Evolutionary conservation across 2,329 filamentous ascomycete genomes (phyloP).

Genomic region (Hymenoscyphus occultus): DNA sequence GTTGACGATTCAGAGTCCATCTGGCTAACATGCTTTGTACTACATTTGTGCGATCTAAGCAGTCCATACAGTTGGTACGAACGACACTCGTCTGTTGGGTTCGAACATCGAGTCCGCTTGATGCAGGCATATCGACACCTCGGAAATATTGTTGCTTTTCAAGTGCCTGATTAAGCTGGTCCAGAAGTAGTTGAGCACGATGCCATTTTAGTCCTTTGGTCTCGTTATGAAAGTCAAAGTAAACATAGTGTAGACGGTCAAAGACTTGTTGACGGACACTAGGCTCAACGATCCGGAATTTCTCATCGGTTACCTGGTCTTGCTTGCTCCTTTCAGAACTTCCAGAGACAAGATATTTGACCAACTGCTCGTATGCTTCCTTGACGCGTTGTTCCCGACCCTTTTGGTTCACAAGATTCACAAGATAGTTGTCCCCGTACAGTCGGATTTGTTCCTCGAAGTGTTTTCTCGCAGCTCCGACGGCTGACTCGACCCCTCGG

Average conservation of each 20-base stretch:
- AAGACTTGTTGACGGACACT: conserved; percentile 56
- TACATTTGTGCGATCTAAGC: conserved; percentile 94
- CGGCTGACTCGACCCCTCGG: conserved; percentile 75
- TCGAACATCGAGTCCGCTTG: conserved; percentile 74
- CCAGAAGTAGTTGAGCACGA: conserved; percentile 80
- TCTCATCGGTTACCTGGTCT: conserved; percentile 69
- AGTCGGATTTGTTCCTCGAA: conserved; percentile 90
- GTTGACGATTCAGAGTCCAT: conserved; percentile 83
- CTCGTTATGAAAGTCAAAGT: conserved; percentile 98
- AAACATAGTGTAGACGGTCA: conserved; percentile 90
- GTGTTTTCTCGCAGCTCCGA: conserved; percentile 77
- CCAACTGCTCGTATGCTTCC: conserved; percentile 88
- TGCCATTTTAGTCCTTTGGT: conserved; percentile 95
- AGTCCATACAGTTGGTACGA: conserved; percentile 99
- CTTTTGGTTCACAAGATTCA: conserved; percentile 96
- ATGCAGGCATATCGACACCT: conserved; percentile 78
- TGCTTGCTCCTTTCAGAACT: conserved; percentile 64
- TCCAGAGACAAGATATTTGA: conserved; percentile 69
- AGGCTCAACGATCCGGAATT: conserved; percentile 75
- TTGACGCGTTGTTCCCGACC: conserved; percentile 88
- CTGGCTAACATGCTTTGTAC: conserved; percentile 96
- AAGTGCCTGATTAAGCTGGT: conserved; percentile 74
- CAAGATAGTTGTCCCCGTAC: conserved; percentile 95
- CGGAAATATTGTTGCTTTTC: conserved; percentile 87
- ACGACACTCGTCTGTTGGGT: conserved; percentile 85